Base-by-base conservation (phyloP, 2,329 filamentous ascomycete genomes). In the Pyrenophora tritici-repentis region DNA sequence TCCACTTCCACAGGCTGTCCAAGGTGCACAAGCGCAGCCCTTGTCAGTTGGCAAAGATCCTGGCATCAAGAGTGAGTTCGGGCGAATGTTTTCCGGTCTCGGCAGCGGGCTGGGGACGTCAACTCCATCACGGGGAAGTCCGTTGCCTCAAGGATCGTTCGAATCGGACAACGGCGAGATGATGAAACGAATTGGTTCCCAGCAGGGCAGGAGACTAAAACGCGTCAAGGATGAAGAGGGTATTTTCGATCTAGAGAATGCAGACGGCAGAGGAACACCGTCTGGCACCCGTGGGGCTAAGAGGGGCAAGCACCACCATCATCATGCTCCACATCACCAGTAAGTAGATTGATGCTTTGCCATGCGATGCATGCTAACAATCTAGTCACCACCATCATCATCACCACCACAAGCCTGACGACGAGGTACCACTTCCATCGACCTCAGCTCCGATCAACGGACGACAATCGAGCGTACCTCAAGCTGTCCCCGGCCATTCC, bases 71-170 rank as follows among this genome's bases (percentile, higher is more conserved):
- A 95, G 87, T 69, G 93, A 97, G 71, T 92, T 97, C 70, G 92
- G 92, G 22, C 87, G 91, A 56, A 96, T 97, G 81, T 97, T 96
- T 75, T 91, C 90, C 14, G 93, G 93, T n/a, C 91, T 97, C 60
- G 92, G 86, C 13, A 86, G 84, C 70, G 86, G 86, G 31, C 79
- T 87, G 14, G 83, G 84, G 24, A 76, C 76, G 9, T 77, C 80
- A 1, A 86, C 83, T 6, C 83, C 83, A 10, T 77, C 81, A 46
- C 74, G 75, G 29, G 72, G 76, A 24, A 83, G 80, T 59, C 81
- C 82, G 1, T 79, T 75, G 62, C 70, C 70, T 13, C 70, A 73
- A 26, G 66, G 71, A 24, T 55, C 58, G 17, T 53, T 64, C 33
- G 66, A 66, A 26, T 61, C 61, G 54, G 67, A 71, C 48, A 54